phyloP scores from a whole-genome alignment of 2,329 filamentous ascomycete genomes.

The Hysterium pulicare region DNA sequence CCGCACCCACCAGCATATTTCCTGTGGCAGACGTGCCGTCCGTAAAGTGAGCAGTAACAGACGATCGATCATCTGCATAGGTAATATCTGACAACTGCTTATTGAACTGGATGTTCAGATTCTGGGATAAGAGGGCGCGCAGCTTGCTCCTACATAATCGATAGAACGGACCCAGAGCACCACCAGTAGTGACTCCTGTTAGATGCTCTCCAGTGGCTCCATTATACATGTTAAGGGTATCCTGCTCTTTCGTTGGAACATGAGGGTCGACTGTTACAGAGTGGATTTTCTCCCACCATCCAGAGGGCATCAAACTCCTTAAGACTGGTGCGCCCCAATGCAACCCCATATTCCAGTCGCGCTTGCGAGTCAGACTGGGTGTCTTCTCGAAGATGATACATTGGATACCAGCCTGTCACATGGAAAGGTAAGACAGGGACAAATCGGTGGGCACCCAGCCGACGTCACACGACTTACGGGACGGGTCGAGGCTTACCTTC shows the following conservation, averaged over 20 bases:
- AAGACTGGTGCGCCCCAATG: constrained; percentile 59
- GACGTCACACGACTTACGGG: not conserved
- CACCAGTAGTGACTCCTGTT: constrained; percentile 29
- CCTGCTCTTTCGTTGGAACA: constrained; percentile 33
- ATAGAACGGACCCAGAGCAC: constrained; percentile 34
- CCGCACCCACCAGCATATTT: constrained; percentile 35
- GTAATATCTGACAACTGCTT: constrained; percentile 38
- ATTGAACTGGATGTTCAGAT: constrained; percentile 33
- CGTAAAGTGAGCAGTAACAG: constrained; percentile 34
- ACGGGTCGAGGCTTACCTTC: constrained; percentile 21
- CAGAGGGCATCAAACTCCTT: constrained; percentile 49
- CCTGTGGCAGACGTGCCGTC: constrained; percentile 31
- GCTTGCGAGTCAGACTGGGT: constrained; percentile 41
- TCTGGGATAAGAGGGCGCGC: constrained; percentile 25
- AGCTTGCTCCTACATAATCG: constrained; percentile 35
- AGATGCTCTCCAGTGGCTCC: constrained; percentile 35
- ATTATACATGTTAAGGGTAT: constrained; percentile 32
- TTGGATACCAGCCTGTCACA: constrained; percentile 26
- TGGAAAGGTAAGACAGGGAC: not conserved
- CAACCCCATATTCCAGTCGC: constrained; percentile 63
- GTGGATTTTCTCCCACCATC: constrained; percentile 52
- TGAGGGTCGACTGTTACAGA: constrained; percentile 52
- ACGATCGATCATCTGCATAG: constrained; percentile 26
- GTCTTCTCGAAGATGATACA: constrained; percentile 59
- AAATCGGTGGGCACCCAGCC: not conserved